Conservation (phyloP, 116 monocot genomes). For the Papilionanthe hybrid region DNA sequence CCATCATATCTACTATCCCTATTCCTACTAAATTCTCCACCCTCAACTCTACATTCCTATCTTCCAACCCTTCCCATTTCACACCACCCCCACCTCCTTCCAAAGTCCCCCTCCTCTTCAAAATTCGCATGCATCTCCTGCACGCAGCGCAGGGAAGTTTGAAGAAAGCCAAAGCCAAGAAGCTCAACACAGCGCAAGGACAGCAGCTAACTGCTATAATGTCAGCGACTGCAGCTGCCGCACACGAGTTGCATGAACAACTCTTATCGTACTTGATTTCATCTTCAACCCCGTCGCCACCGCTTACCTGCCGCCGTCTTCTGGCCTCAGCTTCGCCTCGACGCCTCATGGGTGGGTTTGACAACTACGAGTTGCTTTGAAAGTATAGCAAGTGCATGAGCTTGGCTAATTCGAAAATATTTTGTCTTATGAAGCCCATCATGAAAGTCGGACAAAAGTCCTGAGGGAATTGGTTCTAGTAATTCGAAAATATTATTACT, state of each 20-base stretch:
- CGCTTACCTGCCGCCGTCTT: not conserved
- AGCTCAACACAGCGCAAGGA: conserved; percentile 6
- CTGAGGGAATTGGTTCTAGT: not conserved
- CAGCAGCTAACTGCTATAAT: conserved; percentile 9
- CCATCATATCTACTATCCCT: not conserved
- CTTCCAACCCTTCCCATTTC: not conserved
- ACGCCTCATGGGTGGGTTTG: not conserved
- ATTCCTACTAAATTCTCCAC: not conserved
- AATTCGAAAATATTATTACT: too few species aligned
- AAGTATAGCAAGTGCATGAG: not conserved
- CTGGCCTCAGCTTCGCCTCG: not conserved
- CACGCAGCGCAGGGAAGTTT: not conserved
- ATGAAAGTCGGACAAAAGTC: not conserved
- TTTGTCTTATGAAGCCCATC: not conserved
- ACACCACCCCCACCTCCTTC: not conserved
- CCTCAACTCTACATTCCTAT: not conserved
- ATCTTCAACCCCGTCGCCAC: not conserved
- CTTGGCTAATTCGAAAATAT: not conserved
- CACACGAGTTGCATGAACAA: not conserved
- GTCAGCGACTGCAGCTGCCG: conserved; percentile 2
- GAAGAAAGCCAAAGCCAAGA: not conserved
- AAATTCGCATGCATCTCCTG: not conserved
- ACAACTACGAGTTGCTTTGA: not conserved
- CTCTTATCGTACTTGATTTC: not conserved
- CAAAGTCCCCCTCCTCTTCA: not conserved